Conservation (phyloP, 1,139 yeast genomes). For the Chernovozyma aurita region DNA sequence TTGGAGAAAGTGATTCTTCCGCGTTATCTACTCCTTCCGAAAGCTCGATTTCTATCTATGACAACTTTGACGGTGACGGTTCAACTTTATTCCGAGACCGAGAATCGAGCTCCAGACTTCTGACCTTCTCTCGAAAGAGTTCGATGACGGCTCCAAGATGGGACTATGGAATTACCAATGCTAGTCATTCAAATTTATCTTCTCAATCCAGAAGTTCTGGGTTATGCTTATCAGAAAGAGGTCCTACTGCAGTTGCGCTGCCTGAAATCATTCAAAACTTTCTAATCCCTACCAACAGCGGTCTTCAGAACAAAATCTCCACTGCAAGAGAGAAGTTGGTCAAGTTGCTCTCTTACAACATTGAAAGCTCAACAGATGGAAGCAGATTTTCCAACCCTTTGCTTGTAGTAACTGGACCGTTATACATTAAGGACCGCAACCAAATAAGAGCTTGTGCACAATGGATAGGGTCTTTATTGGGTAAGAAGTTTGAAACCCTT, state of each 20-base stretch:
- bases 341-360: conserved; percentile 9
- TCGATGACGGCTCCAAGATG: conserved; percentile 12
- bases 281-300: conserved; percentile 30
- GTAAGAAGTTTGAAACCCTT: conserved; percentile 12
- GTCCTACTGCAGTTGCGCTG: conserved; percentile 32
- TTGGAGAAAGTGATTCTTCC: neutral
- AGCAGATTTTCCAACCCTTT: conserved; percentile 15
- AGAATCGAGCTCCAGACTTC: neutral
- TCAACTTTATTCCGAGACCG: no score
- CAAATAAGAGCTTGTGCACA: conserved; percentile 39
- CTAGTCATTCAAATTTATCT: conserved; percentile 8
- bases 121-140: neutral
- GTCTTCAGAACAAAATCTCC: conserved; percentile 24
- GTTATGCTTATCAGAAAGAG: conserved; percentile 22
- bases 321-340: conserved; percentile 15
- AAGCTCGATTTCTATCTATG: conserved; percentile 1
- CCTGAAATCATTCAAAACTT: conserved; percentile 44
- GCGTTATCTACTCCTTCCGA: neutral
- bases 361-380: neutral
- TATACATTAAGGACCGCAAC: conserved; percentile 19
- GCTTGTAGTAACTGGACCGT: conserved; percentile 40
- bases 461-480: conserved; percentile 30
- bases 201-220: conserved; percentile 15
- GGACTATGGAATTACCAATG: conserved; percentile 16
- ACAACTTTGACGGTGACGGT: conserved; percentile 1